Evolutionary conservation across 371 early-diverging fungal species (phyloP), one percentile per base, ranked within the genome.

Genomic region (Rhizopus arrhizus): DNA sequence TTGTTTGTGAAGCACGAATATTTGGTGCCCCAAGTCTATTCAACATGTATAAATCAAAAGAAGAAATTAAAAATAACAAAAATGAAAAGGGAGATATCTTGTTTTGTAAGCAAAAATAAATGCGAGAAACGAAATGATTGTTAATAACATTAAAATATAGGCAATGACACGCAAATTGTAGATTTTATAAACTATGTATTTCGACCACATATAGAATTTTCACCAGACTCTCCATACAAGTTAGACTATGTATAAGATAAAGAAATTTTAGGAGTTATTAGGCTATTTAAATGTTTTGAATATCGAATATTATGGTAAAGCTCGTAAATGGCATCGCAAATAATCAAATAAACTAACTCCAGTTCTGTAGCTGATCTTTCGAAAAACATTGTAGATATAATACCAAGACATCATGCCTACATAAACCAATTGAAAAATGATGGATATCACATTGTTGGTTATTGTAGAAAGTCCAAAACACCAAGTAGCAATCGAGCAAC

Each of bases 131-230:
- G 57, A 56, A 62, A 62, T 7, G n/a, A n/a, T n/a, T n/a, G n/a
- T n/a, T n/a, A n/a, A n/a, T n/a, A n/a, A 56, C 53, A 31, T 15
- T 62, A 51, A 62, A 52, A 63, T 53, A 62, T 56, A 63, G 57
- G 15, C 36, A 57, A 62, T 51, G 61, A 41, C 16, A 42, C 49
- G 34, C 61, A 61, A 55, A 56, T 56, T 56, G 56, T 62, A 22
- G 62, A 62, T 22, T 62, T 62, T 56, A 61, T 61, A 48, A 56
- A 61, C 49, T 61, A 56, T 50, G 56, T 50, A 22, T 62, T 34
- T 56, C 56, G 62, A 51, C 50, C 62, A n/a, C 3, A 62, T n/a
- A 29, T 36, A n/a, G 62, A 62, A 56, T 42, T 1, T 43, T 33
- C 41, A 11, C 32, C 41, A 55, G 22, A 55, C 55, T 61, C 61